Percentiles rank a stretch among this genome's conserved stretches.
phyloP scores from a whole-genome alignment of 106 monocot species.

The Phalaenopsis aphrodite region DNA sequence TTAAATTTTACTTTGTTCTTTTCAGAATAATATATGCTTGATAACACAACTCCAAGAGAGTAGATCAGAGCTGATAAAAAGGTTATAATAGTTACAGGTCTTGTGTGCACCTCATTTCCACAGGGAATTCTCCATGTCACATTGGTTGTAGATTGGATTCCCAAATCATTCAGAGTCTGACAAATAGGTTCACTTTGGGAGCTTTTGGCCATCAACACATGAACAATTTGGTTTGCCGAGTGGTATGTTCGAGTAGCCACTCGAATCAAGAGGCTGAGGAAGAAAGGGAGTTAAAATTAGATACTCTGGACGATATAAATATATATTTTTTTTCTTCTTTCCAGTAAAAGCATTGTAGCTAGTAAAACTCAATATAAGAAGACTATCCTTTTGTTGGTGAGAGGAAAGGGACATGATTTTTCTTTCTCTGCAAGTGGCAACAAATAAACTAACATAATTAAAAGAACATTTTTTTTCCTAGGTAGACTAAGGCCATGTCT shows the following conservation, averaged over 20 bases:
- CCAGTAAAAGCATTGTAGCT: too few species aligned
- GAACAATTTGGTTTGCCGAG: slow-evolving; percentile 34
- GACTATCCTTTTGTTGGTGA: too few species aligned
- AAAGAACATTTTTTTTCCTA: too few species aligned
- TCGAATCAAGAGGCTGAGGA: slow-evolving; percentile 41
- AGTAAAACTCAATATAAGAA: too few species aligned
- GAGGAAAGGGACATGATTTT: too few species aligned
- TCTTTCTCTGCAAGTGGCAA: too few species aligned
- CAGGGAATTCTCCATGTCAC: slow-evolving; percentile 51
- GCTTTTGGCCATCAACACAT: slow-evolving; percentile 4
- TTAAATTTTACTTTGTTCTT: neutral
- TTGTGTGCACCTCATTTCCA: slow-evolving; percentile 33
- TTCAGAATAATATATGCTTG: slow-evolving; percentile 18
- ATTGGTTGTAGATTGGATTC: neutral
- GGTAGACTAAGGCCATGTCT: too few species aligned
- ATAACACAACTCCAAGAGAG: slow-evolving; percentile 36
- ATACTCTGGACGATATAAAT: too few species aligned
- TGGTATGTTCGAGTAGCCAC: slow-evolving; percentile 31
- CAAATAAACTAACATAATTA: too few species aligned
- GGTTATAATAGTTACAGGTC: slow-evolving; percentile 43
- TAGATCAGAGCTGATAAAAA: slow-evolving; percentile 41
- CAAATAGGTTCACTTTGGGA: neutral
- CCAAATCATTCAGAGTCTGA: slow-evolving; percentile 8
- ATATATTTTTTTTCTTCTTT: too few species aligned
- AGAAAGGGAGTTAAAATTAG: neutral